Evolutionary conservation across 2,329 filamentous ascomycete species (phyloP).

Genomic region (Nemania abortiva): DNA sequence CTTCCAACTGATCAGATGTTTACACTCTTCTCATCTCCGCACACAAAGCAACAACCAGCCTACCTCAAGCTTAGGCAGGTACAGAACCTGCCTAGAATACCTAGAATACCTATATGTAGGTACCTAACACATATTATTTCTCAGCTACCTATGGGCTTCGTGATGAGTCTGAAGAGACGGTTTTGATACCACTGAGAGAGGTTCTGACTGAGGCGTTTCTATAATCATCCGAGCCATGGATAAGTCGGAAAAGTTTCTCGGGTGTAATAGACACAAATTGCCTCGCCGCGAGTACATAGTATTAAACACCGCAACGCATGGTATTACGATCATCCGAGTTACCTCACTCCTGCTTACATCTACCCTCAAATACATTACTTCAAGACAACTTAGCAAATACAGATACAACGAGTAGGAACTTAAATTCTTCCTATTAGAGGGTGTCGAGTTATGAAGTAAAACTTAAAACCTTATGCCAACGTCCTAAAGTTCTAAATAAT

Average conservation of each 20-base stretch:
- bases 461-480: no score
- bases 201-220: neutral
- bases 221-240: neutral
- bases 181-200: no score
- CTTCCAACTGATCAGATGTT: slow-evolving; percentile 7
- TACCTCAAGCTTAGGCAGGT: neutral
- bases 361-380: no score
- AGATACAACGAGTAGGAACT: no score
- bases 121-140: neutral
- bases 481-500: no score
- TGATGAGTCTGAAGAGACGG: no score
- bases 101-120: neutral
- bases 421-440: no score
- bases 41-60: neutral
- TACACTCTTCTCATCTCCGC: neutral
- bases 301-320: neutral
- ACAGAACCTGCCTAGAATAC: neutral
- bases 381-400: no score
- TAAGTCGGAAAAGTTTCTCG: neutral
- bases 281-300: neutral
- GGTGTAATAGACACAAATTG: neutral
- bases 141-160: neutral
- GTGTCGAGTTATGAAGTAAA: no score
- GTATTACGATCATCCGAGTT: neutral
- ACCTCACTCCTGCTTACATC: no score